Percentiles rank a stretch among this genome's conserved stretches.
Evolutionary conservation across 2,329 filamentous ascomycete species (phyloP).

Genomic region (Colletotrichum camelliae): DNA sequence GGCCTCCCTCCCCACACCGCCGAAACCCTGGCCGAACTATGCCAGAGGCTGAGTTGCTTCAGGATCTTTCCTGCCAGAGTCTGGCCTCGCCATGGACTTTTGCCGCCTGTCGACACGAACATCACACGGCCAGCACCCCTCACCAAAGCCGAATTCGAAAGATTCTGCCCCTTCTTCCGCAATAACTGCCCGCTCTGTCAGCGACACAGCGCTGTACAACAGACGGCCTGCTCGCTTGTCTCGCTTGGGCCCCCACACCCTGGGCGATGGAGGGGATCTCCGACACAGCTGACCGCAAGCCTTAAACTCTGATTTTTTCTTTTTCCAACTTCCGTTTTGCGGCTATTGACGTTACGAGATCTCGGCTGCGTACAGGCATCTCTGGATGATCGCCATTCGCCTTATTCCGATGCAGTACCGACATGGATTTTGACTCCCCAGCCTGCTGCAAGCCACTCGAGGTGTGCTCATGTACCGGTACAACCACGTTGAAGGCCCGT

Average conservation of each 20-base stretch:
- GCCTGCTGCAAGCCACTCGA: neutral
- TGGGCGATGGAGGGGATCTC: neutral
- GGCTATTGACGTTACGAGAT: neutral
- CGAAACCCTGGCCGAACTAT: neutral
- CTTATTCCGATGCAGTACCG: slow-evolving; percentile 8
- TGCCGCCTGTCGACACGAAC: neutral
- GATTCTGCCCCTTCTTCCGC: neutral
- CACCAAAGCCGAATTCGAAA: neutral
- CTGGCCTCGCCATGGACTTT: neutral
- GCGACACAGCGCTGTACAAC: neutral
- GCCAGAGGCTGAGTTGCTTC: neutral
- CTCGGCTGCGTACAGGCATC: neutral
- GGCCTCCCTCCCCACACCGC: neutral
- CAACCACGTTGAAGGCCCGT: neutral
- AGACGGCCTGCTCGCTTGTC: neutral
- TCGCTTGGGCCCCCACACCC: neutral
- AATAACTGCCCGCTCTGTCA: neutral
- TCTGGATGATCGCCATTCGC: slow-evolving; percentile 4
- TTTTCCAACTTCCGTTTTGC: neutral
- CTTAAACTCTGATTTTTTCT: neutral
- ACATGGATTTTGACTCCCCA: neutral
- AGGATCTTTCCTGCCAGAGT: neutral
- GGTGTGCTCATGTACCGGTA: neutral
- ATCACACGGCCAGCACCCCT: neutral
- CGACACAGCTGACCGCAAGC: neutral